A percentile compares a stretch with the other conserved stretches of the same genome.
phyloP scores from a whole-genome alignment of 495 filamentous ascomycete species.

The Xylaria grammica region DNA sequence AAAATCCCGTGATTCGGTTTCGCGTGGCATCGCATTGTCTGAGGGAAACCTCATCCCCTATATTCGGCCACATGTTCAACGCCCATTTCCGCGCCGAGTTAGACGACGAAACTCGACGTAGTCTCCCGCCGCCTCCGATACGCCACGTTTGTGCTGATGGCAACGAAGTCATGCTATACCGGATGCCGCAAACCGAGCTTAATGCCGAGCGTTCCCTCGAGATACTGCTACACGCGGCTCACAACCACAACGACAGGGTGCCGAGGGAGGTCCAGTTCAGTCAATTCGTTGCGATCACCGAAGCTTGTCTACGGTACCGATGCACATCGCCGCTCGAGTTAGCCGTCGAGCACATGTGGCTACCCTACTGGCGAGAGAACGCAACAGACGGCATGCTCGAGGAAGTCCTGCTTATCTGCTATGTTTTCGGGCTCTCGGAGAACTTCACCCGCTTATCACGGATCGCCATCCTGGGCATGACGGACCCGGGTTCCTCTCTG shows the following conservation, averaged over 20 bases:
- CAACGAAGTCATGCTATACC: constrained; percentile 39
- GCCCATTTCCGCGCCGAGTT: constrained; percentile 29
- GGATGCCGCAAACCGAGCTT: constrained; percentile 47
- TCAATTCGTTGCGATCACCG: constrained; percentile 48
- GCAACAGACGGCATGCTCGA: constrained; percentile 38
- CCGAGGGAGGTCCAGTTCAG: constrained; percentile 42
- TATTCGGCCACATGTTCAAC: constrained; percentile 44
- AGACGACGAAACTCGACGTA: constrained; percentile 21
- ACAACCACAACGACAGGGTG: constrained; percentile 47
- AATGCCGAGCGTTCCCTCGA: constrained; percentile 40
- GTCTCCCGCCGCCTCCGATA: constrained; percentile 37
- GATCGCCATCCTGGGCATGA: constrained; percentile 41
- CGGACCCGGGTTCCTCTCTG: constrained; percentile 33
- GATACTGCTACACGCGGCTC: constrained; percentile 47
- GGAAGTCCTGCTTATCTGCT: constrained; percentile 46
- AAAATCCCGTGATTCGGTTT: constrained; percentile 39
- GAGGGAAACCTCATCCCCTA: constrained; percentile 40
- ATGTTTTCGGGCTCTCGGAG: constrained; percentile 42
- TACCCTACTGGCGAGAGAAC: constrained; percentile 47
- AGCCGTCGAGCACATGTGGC: constrained; percentile 47
- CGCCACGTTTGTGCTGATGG: constrained; percentile 38
- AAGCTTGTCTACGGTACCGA: constrained; percentile 43
- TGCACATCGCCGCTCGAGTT: constrained; percentile 46
- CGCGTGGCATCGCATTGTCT: constrained; percentile 47
- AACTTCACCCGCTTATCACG: constrained; percentile 47